Percentiles rank a stretch among this genome's conserved stretches.
Evolutionary conservation across 345 rosid genomes (phyloP).

Genomic region (Gossypium mustelinum): DNA sequence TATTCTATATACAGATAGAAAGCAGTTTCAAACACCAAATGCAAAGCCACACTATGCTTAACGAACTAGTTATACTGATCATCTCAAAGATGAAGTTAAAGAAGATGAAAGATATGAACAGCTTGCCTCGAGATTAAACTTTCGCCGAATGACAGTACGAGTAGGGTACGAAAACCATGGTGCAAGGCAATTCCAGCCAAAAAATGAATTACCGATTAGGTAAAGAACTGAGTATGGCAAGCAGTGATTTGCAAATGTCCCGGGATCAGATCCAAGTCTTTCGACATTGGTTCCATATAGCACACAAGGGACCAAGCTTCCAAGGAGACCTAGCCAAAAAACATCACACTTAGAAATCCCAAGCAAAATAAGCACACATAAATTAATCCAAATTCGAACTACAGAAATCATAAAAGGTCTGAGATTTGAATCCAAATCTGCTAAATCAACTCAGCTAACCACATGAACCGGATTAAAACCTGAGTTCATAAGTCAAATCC

Average conservation of each 20-base stretch:
- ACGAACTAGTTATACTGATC: neutral
- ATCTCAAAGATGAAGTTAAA: neutral
- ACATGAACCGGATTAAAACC: neutral
- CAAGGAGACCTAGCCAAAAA: constrained; percentile 65
- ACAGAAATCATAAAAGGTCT: neutral
- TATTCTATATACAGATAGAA: neutral
- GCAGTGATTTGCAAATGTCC: constrained; percentile 75
- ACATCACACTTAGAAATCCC: neutral
- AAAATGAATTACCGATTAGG: constrained; percentile 59
- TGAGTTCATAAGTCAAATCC: neutral
- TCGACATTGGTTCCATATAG: constrained; percentile 85
- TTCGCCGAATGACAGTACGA: constrained; percentile 75
- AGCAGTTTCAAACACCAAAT: neutral
- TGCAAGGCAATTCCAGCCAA: constrained; percentile 78
- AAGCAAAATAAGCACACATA: neutral
- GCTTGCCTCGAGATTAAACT: constrained; percentile 87
- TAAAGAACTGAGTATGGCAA: constrained; percentile 65
- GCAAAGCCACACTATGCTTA: neutral
- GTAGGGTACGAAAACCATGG: constrained; percentile 77
- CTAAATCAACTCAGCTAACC: neutral
- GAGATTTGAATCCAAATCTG: neutral
- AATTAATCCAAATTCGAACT: neutral
- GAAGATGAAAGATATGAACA: constrained; percentile 2
- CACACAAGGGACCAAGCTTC: constrained; percentile 82
- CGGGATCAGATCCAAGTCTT: constrained; percentile 73